Base-by-base conservation (phyloP, 768 basidiomycete genomes). In the Rhodotorula diobovata region DNA sequence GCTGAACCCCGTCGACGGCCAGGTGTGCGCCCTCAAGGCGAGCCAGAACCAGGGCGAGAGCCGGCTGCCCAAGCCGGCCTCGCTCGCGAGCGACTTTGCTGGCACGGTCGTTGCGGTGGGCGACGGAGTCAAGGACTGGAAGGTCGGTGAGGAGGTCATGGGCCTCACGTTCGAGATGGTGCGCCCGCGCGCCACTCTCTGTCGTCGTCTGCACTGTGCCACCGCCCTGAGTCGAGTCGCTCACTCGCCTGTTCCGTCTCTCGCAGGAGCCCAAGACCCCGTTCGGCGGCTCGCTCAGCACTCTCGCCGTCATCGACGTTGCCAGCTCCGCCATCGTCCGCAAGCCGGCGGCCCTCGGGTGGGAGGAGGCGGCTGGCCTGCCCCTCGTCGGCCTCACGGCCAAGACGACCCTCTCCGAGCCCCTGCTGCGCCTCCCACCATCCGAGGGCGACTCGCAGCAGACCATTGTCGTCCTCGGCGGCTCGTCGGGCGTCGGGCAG, bases 41-140 rank as follows among this genome's bases (percentile, higher is more conserved):
- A 45, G 32, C 11, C 9, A 35, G 10, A 11, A 15, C 28, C 16
- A 28, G 28, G 28, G 21, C 43, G 20, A 43, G 41, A 43, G 41
- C 41, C 41, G 14, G 41, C 41, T 7, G 41, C 41, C n/a, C n/a
- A n/a, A n/a, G 5, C 41, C 41, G 6, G 41, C 41, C 14, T 5
- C 41, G 41, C 41, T 94, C 15, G 92, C 93, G 9, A 89, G 93
- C 54, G 93, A 95, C 80, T 95, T 94, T 79, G 86, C 91, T 34
- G 90, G 91, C 14, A 79, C 77, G 7, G 83, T 92, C 61, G 81
- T 83, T 48, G 82, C 85, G 60, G 74, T 88, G 25, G 88, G 88
- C 1, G 76, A 82, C 28, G 82, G 79, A 45, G 84, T 85, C 20
- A 81, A 83, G 41, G 80, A 81, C 54, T 91, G 87, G 85, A 82